A percentile compares a stretch with the other conserved stretches of the same genome.
Evolutionary conservation across 495 filamentous ascomycete genomes (phyloP).

Genomic region (Monascus purpureus): DNA sequence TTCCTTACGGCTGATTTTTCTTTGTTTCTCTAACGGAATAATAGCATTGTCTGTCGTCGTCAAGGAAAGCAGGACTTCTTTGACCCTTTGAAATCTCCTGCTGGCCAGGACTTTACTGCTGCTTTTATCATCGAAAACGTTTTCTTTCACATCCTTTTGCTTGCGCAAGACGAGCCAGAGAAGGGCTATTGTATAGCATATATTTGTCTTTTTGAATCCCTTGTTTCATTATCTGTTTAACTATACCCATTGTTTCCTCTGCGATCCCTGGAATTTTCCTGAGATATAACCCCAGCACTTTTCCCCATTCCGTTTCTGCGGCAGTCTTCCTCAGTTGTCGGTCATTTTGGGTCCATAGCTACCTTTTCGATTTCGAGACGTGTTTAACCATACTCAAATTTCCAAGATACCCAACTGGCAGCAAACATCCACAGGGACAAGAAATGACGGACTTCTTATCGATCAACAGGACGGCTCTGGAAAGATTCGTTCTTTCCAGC

Average conservation of each 20-base stretch:
- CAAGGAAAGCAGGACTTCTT: too few species aligned
- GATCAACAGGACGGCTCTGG: conserved; percentile 70
- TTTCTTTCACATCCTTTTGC: background rate
- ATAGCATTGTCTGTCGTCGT: too few species aligned
- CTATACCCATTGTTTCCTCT: too few species aligned
- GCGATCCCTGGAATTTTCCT: too few species aligned
- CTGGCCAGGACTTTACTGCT: conserved; percentile 18
- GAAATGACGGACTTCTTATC: conserved; percentile 22
- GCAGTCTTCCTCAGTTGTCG: too few species aligned
- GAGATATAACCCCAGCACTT: background rate
- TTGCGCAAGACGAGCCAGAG: background rate
- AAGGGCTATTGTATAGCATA: background rate
- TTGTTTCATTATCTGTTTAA: background rate
- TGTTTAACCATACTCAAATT: too few species aligned
- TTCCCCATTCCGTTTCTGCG: background rate
- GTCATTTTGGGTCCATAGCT: too few species aligned
- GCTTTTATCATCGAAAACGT: background rate
- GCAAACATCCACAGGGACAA: conserved; percentile 24
- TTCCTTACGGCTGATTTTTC: too few species aligned
- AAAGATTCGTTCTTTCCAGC: conserved; percentile 72
- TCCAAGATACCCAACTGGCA: conserved; percentile 2
- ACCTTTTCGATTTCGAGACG: too few species aligned
- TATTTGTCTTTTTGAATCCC: background rate
- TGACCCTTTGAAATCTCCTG: conserved; percentile 12
- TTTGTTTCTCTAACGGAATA: too few species aligned